Base-by-base conservation (phyloP, 1,284 basidiomycete genomes). In the Ceratobasidium sp. region DNA sequence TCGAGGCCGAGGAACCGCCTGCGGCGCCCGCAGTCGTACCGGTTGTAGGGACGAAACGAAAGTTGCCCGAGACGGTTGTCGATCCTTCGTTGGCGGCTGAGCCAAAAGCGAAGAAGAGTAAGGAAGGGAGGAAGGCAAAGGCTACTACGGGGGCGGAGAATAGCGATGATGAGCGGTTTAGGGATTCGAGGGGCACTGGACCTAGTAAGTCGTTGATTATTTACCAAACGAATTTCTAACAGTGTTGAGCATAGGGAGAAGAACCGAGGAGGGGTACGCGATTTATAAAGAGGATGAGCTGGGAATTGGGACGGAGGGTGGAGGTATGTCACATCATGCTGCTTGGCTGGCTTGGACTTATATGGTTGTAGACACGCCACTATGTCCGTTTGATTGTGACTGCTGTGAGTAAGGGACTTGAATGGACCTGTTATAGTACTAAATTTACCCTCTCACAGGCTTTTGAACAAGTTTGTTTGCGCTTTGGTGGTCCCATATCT, bases 271-370 rank as follows among this genome's bases (percentile, higher is more conserved):
- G 81, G 95, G 94, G 0, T 96, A 88, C 84, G 81, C 84, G 41
- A 89, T 96, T 46, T 96, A 91, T 82, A 95, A 94, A 81, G 94
- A 95, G 81, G 92, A 91, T 77, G 94, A 96, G 78, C 87, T 96
- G 13, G 88, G 90, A 14, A 92, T 96, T 76, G 84, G 85, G 71
- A 85, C 88, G 71, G 85, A 88, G 76, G 91, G 90, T 62, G 94
- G 94, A 81, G 93, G 94, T 93, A 82, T 82, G 87, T 82, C 74
- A 3, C 16, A 7, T 62, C 39, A 34, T n/a, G 22, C 8, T 22
- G 19, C 72, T 39, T 49, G 31, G 14, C 5, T 46, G n/a, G 76
- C 74, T 56, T 74, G 75, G 80, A 85, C 39, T 58, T 16, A 41
- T 16, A 46, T 1, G 61, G 0, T n/a, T 41, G 6, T 58, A 84